A percentile compares a stretch with the other conserved stretches of the same genome.
Evolutionary conservation across 2,329 filamentous ascomycete genomes (phyloP).

Genomic region (Claviceps digitariae): DNA sequence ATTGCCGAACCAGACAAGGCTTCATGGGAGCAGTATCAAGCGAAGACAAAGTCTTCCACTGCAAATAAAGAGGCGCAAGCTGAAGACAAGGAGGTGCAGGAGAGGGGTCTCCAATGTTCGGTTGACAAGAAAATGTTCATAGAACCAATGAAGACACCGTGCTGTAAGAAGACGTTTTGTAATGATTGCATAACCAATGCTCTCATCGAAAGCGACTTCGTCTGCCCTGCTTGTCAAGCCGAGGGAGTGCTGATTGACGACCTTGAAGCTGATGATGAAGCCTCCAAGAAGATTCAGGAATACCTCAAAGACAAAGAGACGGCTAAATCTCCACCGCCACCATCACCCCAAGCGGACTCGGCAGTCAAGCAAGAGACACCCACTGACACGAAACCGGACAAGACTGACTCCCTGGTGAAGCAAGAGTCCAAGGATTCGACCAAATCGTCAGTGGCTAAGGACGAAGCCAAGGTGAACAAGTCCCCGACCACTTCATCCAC

Average conservation of each 20-base stretch:
- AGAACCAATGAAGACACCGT: slow-evolving; percentile 97
- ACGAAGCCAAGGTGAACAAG: slow-evolving; percentile 12
- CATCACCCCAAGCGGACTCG: slow-evolving; percentile 23
- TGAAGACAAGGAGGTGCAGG: slow-evolving; percentile 75
- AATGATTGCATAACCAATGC: slow-evolving; percentile 99
- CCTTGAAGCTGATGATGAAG: slow-evolving; percentile 69
- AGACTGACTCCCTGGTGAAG: slow-evolving; percentile 23
- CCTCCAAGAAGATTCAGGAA: slow-evolving; percentile 61
- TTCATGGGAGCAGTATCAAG: slow-evolving; percentile 94
- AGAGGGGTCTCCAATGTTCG: slow-evolving; percentile 79
- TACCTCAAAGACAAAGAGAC: slow-evolving; percentile 49
- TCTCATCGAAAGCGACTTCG: slow-evolving; percentile 94
- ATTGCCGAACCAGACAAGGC: slow-evolving; percentile 91
- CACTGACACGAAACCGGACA: slow-evolving; percentile 19
- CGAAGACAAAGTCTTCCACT: slow-evolving; percentile 78
- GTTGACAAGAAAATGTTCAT: slow-evolving; percentile 97
- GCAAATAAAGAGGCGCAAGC: slow-evolving; percentile 64
- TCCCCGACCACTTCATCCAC: slow-evolving; percentile 17
- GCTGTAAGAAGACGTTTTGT: slow-evolving; percentile 97
- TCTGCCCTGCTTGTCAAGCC: slow-evolving; percentile 82
- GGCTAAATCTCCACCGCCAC: slow-evolving; percentile 27
- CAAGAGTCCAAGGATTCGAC: slow-evolving; percentile 14
- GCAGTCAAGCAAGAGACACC: slow-evolving; percentile 24
- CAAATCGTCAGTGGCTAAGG: slow-evolving; percentile 17
- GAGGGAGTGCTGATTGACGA: slow-evolving; percentile 91